A percentile compares a stretch with the other conserved stretches of the same genome.
Evolutionary conservation across 2,329 filamentous ascomycete genomes (phyloP).

Genomic region (Chrysoporthe austroafricana): DNA sequence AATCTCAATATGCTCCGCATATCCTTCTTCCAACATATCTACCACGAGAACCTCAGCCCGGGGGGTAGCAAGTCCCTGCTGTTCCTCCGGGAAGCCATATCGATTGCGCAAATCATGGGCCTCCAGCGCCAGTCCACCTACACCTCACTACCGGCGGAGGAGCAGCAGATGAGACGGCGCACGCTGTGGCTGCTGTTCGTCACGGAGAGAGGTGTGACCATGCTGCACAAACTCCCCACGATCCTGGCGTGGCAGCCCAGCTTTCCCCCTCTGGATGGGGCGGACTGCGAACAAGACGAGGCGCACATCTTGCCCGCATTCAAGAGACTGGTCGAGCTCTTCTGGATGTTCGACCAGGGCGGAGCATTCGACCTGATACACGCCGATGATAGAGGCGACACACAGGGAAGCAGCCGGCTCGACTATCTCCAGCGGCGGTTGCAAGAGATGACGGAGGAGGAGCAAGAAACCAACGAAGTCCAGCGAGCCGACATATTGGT

Average conservation of each 20-base stretch:
- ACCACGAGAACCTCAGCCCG: conserved; percentile 52
- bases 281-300: conserved; percentile 42
- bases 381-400: conserved; percentile 39
- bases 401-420: conserved; percentile 37
- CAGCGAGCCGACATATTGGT: conserved; percentile 54
- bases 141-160: conserved; percentile 37
- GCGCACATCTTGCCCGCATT: conserved; percentile 52
- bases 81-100: conserved; percentile 55
- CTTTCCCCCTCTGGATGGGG: conserved; percentile 41
- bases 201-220: conserved; percentile 53
- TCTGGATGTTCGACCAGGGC: conserved; percentile 55
- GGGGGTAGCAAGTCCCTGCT: conserved; percentile 52
- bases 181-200: conserved; percentile 54
- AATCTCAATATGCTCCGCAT: conserved; percentile 48
- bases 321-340: conserved; percentile 52
- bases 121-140: conserved; percentile 51
- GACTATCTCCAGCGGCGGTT: conserved; percentile 47
- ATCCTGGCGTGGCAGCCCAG: conserved; percentile 46
- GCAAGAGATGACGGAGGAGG: conserved; percentile 44
- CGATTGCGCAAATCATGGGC: conserved; percentile 53
- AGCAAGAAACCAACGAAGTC: conserved; percentile 48
- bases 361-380: conserved; percentile 52
- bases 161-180: conserved; percentile 50
- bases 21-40: conserved; percentile 57
- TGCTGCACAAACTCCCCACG: conserved; percentile 54